Conservation (phyloP, 23 red algal species). For the Chondrus crispus region DNA sequence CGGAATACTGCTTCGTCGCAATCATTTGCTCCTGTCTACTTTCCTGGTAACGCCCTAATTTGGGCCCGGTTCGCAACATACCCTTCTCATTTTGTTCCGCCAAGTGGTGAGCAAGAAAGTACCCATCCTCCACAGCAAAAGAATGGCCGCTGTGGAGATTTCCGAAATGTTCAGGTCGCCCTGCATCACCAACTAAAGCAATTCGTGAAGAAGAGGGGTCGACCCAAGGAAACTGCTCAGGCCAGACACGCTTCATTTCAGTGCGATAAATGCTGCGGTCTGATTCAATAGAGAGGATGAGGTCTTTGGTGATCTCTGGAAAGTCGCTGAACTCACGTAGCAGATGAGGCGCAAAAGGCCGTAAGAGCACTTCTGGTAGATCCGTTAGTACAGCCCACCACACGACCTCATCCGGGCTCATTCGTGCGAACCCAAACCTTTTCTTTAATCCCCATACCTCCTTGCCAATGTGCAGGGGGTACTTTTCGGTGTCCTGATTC, state of each 20-base stretch:
- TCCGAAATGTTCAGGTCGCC: conserved; percentile 14
- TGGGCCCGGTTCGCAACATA: conserved; percentile 10
- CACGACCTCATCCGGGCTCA: conserved; percentile 39
- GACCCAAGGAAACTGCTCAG: conserved; percentile 53
- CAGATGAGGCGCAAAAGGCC: conserved; percentile 47
- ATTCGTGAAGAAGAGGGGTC: conserved; percentile 37
- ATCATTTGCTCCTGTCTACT: conserved; percentile 15
- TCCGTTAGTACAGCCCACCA: conserved; percentile 51
- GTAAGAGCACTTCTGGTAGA: conserved; percentile 9
- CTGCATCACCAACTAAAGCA: conserved; percentile 46
- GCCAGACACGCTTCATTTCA: conserved; percentile 61
- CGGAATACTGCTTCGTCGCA: conserved; percentile 25
- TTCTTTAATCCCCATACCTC: conserved; percentile 48
- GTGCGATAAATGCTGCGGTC: conserved; percentile 38
- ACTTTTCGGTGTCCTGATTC: conserved; percentile 21
- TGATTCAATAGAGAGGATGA: conserved; percentile 30
- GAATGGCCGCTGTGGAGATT: conserved; percentile 38
- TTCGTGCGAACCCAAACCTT: conserved; percentile 56
- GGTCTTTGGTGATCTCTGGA: background rate
- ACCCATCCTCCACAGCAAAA: conserved; percentile 55
- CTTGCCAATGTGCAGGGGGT: conserved; percentile 31
- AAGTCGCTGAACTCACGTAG: conserved; percentile 9
- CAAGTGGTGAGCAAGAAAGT: conserved; percentile 37
- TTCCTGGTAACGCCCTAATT: conserved; percentile 5
- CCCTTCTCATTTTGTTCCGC: conserved; percentile 51